Percentiles rank a stretch among this genome's conserved stretches.
Conservation (phyloP, 768 basidiomycete genomes). For the Amanita muscaria region DNA sequence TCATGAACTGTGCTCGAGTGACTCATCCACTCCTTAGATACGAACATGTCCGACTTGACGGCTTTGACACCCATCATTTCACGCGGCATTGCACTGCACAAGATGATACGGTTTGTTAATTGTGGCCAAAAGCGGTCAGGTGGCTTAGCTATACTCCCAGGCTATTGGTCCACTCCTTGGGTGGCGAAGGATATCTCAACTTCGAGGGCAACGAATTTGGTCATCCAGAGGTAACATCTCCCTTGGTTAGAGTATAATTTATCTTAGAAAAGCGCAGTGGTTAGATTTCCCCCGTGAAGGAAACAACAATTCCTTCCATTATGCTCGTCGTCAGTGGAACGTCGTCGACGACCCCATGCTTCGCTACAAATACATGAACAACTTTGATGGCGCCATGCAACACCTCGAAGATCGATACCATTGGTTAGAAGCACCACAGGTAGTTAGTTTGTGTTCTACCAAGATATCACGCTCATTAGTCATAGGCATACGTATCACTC, state of each 20-base stretch:
- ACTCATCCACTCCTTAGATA: constrained; percentile 41
- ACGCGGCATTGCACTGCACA: constrained; percentile 88
- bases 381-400: constrained; percentile 93
- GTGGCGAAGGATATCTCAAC: constrained; percentile 96
- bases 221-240: constrained; percentile 76
- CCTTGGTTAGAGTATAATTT: background rate
- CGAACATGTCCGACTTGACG: constrained; percentile 86
- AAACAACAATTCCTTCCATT: constrained; percentile 92
- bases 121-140: background rate
- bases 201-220: constrained; percentile 99
- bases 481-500: constrained; percentile 83
- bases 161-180: constrained; percentile 82
- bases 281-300: constrained; percentile 98
- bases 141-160: constrained; percentile 29
- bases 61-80: constrained; percentile 79
- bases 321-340: constrained; percentile 96
- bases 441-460: constrained; percentile 19
- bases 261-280: constrained; percentile 49
- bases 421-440: constrained; percentile 81
- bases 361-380: constrained; percentile 91
- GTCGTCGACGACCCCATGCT: constrained; percentile 77
- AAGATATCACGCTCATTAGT: constrained; percentile 7
- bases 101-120: constrained; percentile 80
- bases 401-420: constrained; percentile 65
- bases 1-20: background rate